Evolutionary conservation across 805 yeast species (phyloP).

Genomic region (Ascoidea asiatica): DNA sequence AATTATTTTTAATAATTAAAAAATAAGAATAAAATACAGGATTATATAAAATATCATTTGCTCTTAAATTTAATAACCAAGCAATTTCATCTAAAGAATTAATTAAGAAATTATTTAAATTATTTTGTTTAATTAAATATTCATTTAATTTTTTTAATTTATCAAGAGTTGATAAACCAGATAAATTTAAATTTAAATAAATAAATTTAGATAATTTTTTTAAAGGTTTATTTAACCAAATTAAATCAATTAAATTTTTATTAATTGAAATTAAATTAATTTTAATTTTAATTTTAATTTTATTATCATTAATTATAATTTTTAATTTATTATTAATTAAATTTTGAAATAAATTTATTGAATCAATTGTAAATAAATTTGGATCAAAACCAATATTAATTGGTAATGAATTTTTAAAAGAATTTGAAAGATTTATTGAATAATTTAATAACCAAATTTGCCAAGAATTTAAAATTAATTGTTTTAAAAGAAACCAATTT

Average conservation of each 20-base stretch:
- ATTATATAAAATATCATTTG: constrained; percentile 66
- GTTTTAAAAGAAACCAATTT: constrained; percentile 43
- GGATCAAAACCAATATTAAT: constrained; percentile 75
- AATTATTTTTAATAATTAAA: constrained; percentile 15
- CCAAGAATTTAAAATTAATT: constrained; percentile 39
- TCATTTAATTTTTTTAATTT: constrained; percentile 30
- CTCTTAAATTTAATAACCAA: constrained; percentile 80
- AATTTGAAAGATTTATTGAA: not conserved
- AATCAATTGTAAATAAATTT: constrained; percentile 40
- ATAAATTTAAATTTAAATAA: constrained; percentile 34
- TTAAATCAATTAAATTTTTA: constrained; percentile 57
- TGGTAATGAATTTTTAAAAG: constrained; percentile 17
- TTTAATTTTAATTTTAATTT: constrained; percentile 17
- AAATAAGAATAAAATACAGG: constrained; percentile 77
- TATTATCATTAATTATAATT: constrained; percentile 11
- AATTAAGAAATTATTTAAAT: constrained; percentile 36
- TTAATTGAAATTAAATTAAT: constrained; percentile 36
- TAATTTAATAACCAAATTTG: constrained; percentile 37
- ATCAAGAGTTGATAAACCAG: constrained; percentile 50
- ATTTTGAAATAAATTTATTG: constrained; percentile 16
- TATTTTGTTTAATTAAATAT: constrained; percentile 10
- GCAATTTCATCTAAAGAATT: constrained; percentile 79
- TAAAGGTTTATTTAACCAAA: constrained; percentile 67
- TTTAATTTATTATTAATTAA: constrained; percentile 16
- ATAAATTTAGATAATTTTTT: constrained; percentile 38